A percentile compares a stretch with the other conserved stretches of the same genome.
Conservation (phyloP, 2,329 filamentous ascomycete genomes). For the Ophiocordyceps camponoti-saundersi region DNA sequence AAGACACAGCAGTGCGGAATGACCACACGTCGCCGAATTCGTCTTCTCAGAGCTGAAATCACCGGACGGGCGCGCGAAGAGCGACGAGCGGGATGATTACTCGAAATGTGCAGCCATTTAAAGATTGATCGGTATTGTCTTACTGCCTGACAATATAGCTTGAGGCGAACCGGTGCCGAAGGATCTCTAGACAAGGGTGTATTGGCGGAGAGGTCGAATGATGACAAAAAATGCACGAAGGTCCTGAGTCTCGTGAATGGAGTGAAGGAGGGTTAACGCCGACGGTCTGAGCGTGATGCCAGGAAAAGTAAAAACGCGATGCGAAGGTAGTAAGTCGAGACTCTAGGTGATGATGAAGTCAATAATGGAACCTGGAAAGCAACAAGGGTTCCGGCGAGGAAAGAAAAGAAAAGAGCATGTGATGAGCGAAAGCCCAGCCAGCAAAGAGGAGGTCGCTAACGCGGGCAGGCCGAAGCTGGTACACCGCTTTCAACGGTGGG, state of each 20-base stretch:
- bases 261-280: not conserved
- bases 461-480: not conserved
- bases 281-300: not conserved
- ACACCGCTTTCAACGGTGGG: too few relatives aligned
- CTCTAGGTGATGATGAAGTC: not conserved
- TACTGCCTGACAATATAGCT: constrained; percentile 6
- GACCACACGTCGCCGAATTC: not conserved
- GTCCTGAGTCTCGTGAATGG: not conserved
- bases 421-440: too few relatives aligned
- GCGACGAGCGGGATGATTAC: constrained; percentile 7
- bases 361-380: not conserved
- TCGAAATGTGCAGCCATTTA: constrained; percentile 17
- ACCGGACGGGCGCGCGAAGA: not conserved
- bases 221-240: not conserved
- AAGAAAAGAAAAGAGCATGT: not conserved
- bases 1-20: constrained; percentile 3
- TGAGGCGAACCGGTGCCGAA: not conserved
- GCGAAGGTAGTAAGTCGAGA: not conserved
- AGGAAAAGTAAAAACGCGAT: not conserved
- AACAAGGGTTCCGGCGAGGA: too few relatives aligned
- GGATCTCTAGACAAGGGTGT: not conserved
- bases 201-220: too few relatives aligned
- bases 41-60: not conserved
- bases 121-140: constrained; percentile 7
- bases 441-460: too few relatives aligned